A percentile compares a stretch with the other conserved stretches of the same genome.
Evolutionary conservation across 495 filamentous ascomycete genomes (phyloP).

Genomic region (Aspergillus ellipticus): DNA sequence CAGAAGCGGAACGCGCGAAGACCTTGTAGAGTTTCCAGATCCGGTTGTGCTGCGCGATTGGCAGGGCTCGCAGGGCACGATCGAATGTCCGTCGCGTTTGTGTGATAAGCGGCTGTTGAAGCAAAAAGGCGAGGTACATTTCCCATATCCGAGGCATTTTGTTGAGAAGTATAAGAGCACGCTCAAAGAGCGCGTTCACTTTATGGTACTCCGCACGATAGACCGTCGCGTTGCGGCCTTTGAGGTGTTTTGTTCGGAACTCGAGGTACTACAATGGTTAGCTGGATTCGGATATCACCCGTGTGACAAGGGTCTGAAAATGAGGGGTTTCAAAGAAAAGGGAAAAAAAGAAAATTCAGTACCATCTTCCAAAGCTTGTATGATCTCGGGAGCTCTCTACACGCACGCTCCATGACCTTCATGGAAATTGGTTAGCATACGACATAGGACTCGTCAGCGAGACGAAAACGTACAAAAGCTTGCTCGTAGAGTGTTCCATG

Average conservation of each 20-base stretch:
- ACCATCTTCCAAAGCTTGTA: constrained; percentile 99
- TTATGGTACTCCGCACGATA: constrained; percentile 82
- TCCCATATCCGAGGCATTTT: constrained; percentile 99
- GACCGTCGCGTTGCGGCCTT: constrained; percentile 76
- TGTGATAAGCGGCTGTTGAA: constrained; percentile 89
- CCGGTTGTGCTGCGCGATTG: constrained; percentile 93
- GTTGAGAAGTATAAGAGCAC: constrained; percentile 89
- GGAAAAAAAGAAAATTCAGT: constrained; percentile 21
- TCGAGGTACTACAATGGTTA: constrained; percentile 67
- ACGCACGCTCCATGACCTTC: constrained; percentile 79
- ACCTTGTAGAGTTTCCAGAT: constrained; percentile 92
- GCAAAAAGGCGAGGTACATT: constrained; percentile 90
- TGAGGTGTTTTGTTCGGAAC: constrained; percentile 77
- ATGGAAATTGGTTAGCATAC: constrained; percentile 2
- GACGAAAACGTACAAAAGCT: constrained; percentile 63
- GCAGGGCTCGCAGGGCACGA: constrained; percentile 87
- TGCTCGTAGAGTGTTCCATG: constrained; percentile 86
- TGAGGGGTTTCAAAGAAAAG: neutral
- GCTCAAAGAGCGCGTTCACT: constrained; percentile 93
- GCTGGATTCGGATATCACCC: constrained; percentile 6
- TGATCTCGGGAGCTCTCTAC: constrained; percentile 81
- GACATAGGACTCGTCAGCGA: neutral
- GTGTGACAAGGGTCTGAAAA: neutral
- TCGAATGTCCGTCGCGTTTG: constrained; percentile 89
- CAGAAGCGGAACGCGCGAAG: constrained; percentile 91